Evolutionary conservation across 2,329 filamentous ascomycete genomes (phyloP).

Genomic region (Shiraia sp.): DNA sequence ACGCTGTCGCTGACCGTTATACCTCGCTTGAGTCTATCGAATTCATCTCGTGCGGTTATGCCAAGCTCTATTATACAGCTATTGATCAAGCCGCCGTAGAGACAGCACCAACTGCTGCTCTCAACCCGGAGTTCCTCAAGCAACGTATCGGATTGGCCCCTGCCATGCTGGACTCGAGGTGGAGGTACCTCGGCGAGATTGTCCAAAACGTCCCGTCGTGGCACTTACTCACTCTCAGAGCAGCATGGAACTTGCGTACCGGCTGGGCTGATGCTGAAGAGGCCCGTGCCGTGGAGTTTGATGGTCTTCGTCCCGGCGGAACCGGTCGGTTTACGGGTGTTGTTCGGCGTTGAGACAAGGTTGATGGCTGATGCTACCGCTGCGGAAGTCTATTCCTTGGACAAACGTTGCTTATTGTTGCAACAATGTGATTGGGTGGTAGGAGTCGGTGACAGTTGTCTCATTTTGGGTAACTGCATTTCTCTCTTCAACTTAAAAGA

Average conservation of each 20-base stretch:
- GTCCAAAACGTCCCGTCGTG: slow-evolving; percentile 41
- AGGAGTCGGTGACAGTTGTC: too few species aligned
- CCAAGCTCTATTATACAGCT: slow-evolving; percentile 42
- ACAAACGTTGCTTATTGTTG: too few species aligned
- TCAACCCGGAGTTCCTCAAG: slow-evolving; percentile 28
- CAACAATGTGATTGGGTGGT: too few species aligned
- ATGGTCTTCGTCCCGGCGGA: slow-evolving; percentile 47
- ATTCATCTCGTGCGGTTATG: slow-evolving; percentile 67
- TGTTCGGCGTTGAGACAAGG: slow-evolving; percentile 24
- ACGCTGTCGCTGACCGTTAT: slow-evolving; percentile 25
- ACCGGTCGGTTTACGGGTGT: slow-evolving; percentile 47
- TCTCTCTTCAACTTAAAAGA: too few species aligned
- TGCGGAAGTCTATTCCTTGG: too few species aligned
- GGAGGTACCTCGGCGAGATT: slow-evolving; percentile 45
- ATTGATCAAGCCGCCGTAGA: slow-evolving; percentile 44
- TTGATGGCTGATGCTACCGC: slow-evolving; percentile 9
- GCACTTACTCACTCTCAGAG: slow-evolving; percentile 38
- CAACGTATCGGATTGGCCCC: slow-evolving; percentile 34
- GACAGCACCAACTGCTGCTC: slow-evolving; percentile 10
- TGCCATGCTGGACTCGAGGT: slow-evolving; percentile 45
- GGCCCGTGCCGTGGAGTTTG: slow-evolving; percentile 46
- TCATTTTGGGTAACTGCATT: too few species aligned
- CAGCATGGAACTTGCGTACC: slow-evolving; percentile 36
- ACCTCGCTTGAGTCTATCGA: slow-evolving; percentile 50
- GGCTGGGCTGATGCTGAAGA: slow-evolving; percentile 39